Evolutionary conservation across 2,329 filamentous ascomycete species (phyloP), one percentile per base, ranked within the genome.

Genomic region (Nigrospora oryzae): DNA sequence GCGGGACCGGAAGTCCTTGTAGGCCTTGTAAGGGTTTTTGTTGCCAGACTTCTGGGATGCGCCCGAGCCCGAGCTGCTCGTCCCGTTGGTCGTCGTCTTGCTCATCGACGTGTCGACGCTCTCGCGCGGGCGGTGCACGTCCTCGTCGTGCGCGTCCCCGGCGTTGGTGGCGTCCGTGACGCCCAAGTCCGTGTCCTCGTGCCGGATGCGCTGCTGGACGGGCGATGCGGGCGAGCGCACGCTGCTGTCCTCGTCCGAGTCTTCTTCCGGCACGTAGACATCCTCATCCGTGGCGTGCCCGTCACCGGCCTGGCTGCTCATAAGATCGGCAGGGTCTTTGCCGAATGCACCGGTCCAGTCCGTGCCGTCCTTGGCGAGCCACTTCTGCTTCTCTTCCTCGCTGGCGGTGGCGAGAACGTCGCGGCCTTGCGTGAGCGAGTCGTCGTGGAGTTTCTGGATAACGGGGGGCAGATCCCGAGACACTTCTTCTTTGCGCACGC

Each of bases 301-400:
- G 15, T 56, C 55, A 1, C 41, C 15, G 49, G 47, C 34, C 15
- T 49, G 52, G 34, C 55, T 60, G 33, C 66, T 53, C 69, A 74
- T 56, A 31, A 73, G 45, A 5, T 63, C 69, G 10, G 73, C 72
- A 0, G 88, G 88, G 50, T 94, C 86, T 47, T 87, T 66, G 1
- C 88, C 88, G 60, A 95, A 95, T 0, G 89, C 87, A 4, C 85
- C 86, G 34, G 78, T 86, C 89, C 89, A 95, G 63, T 95, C 88
- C 3, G 82, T 83, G 2, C 89, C 90, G 48, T 86, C 79, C 60
- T 83, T 87, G 40, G 81, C 72, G 10, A 95, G 71, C 88, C 89
- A 95, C 53, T 78, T 83, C 50, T 78, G 66, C 65, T 84, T 87
- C 49, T 91, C 84, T 42, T 86, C 81, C 33, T 83, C 77, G 10